These are phyloP conservation scores for Tricholomella constricta DNA, from an alignment of 768 basidiomycete species.

Conservation along the genomic window DNA sequence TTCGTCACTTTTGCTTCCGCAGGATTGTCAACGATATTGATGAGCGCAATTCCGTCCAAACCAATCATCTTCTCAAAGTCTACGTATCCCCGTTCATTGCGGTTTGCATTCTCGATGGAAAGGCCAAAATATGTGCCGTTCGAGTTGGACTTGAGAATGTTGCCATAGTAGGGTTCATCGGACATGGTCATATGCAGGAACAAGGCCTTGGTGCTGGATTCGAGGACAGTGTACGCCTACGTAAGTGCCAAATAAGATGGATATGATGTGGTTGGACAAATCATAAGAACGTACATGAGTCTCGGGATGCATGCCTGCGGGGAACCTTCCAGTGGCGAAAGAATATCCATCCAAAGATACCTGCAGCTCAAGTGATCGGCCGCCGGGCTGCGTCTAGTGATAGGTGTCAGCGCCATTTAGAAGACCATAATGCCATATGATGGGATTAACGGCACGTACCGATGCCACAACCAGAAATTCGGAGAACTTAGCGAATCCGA, in stretches of 20 bases:
- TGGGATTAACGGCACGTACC: slow-evolving; percentile 45
- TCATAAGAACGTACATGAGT: slow-evolving; percentile 72
- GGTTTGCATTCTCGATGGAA: slow-evolving; percentile 85
- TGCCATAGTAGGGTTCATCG: slow-evolving; percentile 83
- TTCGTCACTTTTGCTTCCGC: slow-evolving; percentile 70
- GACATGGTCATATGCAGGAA: slow-evolving; percentile 98
- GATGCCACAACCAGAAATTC: slow-evolving; percentile 96
- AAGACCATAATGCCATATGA: slow-evolving; percentile 6
- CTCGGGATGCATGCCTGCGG: slow-evolving; percentile 85
- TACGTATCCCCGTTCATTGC: slow-evolving; percentile 84
- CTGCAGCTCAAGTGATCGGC: slow-evolving; percentile 74
- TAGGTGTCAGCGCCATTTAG: too few species aligned
- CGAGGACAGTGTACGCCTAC: slow-evolving; percentile 91
- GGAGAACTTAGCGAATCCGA: slow-evolving; percentile 96
- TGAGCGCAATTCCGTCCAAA: slow-evolving; percentile 91
- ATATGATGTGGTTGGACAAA: not conserved
- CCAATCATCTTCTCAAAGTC: slow-evolving; percentile 99
- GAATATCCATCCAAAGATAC: slow-evolving; percentile 89
- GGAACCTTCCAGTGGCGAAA: slow-evolving; percentile 89
- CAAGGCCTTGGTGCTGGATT: slow-evolving; percentile 89
- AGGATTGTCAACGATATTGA: slow-evolving; percentile 88
- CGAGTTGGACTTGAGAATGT: slow-evolving; percentile 93
- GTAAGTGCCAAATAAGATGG: not conserved
- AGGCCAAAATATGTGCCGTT: slow-evolving; percentile 97
- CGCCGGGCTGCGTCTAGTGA: slow-evolving; percentile 50